Percentiles rank a stretch among this genome's conserved stretches.
Conservation (phyloP, 2,329 filamentous ascomycete species). For the Epichloe sibirici region DNA sequence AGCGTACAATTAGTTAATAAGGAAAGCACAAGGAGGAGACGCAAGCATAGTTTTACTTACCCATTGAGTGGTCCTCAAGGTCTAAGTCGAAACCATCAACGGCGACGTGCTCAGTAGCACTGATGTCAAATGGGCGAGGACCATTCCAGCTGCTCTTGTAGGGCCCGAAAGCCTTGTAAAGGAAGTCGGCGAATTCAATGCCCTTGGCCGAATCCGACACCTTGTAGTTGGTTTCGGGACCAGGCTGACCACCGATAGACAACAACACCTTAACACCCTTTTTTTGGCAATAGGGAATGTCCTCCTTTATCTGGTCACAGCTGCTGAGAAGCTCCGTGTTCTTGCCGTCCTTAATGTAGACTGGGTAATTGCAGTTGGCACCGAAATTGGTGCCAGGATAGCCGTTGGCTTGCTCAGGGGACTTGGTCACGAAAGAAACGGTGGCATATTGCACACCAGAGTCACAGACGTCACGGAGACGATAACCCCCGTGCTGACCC, state of each 20-base stretch:
- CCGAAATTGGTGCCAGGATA: conserved; percentile 29
- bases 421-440: conserved; percentile 25
- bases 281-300: conserved; percentile 29
- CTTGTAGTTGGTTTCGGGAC: conserved; percentile 17
- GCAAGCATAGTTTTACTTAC: conserved; percentile 12
- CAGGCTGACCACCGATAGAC: conserved; percentile 26
- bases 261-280: conserved; percentile 31
- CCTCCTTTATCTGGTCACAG: conserved; percentile 24
- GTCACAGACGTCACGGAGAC: conserved; percentile 24
- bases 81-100: conserved; percentile 34
- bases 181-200: conserved; percentile 24
- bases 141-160: conserved; percentile 18
- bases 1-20: no score
- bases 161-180: conserved; percentile 28
- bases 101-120: conserved; percentile 12
- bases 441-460: conserved; percentile 25
- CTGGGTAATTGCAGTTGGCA: conserved; percentile 22
- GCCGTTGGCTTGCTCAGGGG: conserved; percentile 23
- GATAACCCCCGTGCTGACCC: conserved; percentile 24
- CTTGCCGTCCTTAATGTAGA: conserved; percentile 12
- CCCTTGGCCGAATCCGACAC: conserved; percentile 20
- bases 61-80: conserved; percentile 20
- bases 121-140: conserved; percentile 27
- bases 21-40: no score
- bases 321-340: conserved; percentile 21